Base-by-base conservation (phyloP, 2,329 filamentous ascomycete genomes). In the Nannizziopsis arthrosporioides region DNA sequence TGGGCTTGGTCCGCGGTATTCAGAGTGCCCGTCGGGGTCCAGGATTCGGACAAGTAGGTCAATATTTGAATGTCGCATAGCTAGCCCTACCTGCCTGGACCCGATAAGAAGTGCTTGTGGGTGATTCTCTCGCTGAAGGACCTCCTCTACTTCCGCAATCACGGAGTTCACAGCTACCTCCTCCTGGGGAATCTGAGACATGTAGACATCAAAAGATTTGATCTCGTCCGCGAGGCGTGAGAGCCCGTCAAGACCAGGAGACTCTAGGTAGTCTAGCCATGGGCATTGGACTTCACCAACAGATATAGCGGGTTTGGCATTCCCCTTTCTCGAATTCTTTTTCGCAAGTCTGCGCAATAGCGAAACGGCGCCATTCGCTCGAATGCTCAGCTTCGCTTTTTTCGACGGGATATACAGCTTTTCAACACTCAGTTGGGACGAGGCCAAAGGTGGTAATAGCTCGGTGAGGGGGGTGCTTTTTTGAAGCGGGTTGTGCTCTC, bases 61-160 rank as follows among this genome's bases (percentile, higher is more conserved):
- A 10, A 81, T 64, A 58, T 76, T 73, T 5, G 78, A 81, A 36
- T 67, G 65, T 22, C 72, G 68, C 46, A 72, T 57, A 0, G 72
- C 70, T 32, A 80, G 61, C 7, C 75, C 74, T 11, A 71, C 78
- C 9, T 62, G 59, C 48, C 73, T 66, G 7, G 77, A 80, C 14
- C 78, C 78, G 50, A 76, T 73, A 2, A 74, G 51, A 49, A 73
- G 65, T 5, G 68, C 62, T 8, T 57, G 47, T 35, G 15, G 42
- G 18, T 36, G 17, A 8, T 48, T 34, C 37, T 58, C 52, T 14
- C 54, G 41, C 53, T 60, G 53, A 41, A 69, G 44, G 38, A 58
- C 42, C 48, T 54, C 46, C 60, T 56, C 48, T 9, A 69, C 43
- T 15, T 64, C 58, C 15, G 47, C 41, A 5, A 57, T 50, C 2